Evolutionary conservation across 208 protist species (phyloP), one percentile per base, ranked within the genome.

Genomic region (Crithidia acanthocephali): DNA sequence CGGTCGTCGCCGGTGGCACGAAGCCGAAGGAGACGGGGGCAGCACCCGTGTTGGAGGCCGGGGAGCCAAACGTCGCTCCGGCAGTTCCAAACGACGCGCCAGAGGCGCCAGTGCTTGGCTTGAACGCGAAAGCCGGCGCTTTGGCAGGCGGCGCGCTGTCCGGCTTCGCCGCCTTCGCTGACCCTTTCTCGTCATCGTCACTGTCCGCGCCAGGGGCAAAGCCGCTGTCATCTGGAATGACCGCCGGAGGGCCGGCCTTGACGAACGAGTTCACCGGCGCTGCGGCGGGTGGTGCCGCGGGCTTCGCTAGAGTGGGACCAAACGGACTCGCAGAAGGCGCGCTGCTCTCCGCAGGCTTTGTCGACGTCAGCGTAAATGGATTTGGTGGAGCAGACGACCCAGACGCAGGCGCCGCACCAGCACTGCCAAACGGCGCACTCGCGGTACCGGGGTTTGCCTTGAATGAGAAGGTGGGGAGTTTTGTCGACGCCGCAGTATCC

Each of bases 171-270:
- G 32, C 45, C 44, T 73, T 71, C 20, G 48, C 27, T 5, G 72
- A 52, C 10, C 42, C 37, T 9, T 79, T 68, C 30, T 78, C 83
- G 60, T 91, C 78, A 45, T 85, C 83, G 50, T 63, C 66, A 33
- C 56, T 72, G 53, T 82, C 81, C 22, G 84, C 79, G 65, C 81
- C 72, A 7, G 87, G 68, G 0, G 88, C 88, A 65, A 94, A 94
- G 33, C 88, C 86, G 69, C 81, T 73, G 68, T 94, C 88, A 6
- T 83, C 76, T 1, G 75, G 58, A 15, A 91, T 86, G 18, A 86
- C 88, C 3, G 74, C 83, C 16, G 85, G 72, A 15, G 85, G 85
- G 9, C 88, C 85, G n/a, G 58, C 51, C 71, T 86, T 81, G 30
- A 85, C 66, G 75, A 93, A 93, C 2, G 67, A 51, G 59, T 73